phyloP scores from a whole-genome alignment of 2,329 filamentous ascomycete genomes.

The Escovopsis sp. region DNA sequence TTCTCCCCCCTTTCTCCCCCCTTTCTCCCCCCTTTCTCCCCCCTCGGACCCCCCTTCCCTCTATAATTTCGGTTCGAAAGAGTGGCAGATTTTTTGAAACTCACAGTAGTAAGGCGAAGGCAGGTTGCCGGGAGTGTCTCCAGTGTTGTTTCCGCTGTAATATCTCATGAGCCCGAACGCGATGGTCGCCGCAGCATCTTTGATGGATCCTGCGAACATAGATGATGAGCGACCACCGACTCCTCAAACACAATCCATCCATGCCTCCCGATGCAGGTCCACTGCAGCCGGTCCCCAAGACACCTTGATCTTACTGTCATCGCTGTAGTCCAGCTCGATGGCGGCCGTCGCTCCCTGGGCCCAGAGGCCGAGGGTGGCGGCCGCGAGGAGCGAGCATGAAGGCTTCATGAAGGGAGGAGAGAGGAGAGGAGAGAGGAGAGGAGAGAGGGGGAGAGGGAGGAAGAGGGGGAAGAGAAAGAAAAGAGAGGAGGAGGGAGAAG shows the following conservation, averaged over 20 bases:
- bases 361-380: neutral
- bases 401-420: neutral
- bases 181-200: slow-evolving; percentile 29
- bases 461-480: neutral
- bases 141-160: slow-evolving; percentile 43
- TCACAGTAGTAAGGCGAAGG: slow-evolving; percentile 50
- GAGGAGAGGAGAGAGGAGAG: neutral
- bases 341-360: neutral
- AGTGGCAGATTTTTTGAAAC: too few relatives aligned
- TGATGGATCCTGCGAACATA: slow-evolving; percentile 37
- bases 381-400: neutral
- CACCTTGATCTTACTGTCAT: neutral
- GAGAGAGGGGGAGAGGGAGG: neutral
- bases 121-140: slow-evolving; percentile 41
- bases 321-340: neutral
- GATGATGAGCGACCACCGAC: neutral
- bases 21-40: too few relatives aligned
- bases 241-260: too few relatives aligned
- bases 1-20: too few relatives aligned
- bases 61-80: too few relatives aligned
- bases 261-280: too few relatives aligned
- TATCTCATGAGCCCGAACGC: slow-evolving; percentile 32
- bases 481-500: neutral
- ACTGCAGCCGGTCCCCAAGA: neutral
- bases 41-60: too few relatives aligned